Evolutionary conservation across 2,329 filamentous ascomycete species (phyloP).

Genomic region (Trichocomaceae sp.): DNA sequence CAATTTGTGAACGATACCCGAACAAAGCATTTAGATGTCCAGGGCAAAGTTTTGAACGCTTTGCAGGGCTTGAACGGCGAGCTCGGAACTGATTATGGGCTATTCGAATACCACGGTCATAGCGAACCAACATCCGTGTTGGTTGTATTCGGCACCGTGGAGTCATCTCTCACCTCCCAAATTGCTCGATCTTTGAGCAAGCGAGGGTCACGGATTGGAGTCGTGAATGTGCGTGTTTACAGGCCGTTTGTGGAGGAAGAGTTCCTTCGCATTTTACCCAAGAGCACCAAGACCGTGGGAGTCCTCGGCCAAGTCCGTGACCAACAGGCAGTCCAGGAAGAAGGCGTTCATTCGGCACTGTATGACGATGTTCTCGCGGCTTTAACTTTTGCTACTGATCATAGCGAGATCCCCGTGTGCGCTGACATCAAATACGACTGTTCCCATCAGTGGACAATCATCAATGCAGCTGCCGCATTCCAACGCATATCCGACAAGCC

Average conservation of each 20-base stretch:
- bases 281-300: slow-evolving; percentile 66
- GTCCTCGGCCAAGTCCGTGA: slow-evolving; percentile 85
- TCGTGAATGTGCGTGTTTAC: slow-evolving; percentile 88
- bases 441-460: slow-evolving; percentile 56
- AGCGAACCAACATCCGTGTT: slow-evolving; percentile 70
- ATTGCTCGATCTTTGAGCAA: slow-evolving; percentile 66
- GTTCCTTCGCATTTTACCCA: slow-evolving; percentile 75
- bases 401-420: slow-evolving; percentile 57
- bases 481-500: slow-evolving; percentile 40
- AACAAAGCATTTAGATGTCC: slow-evolving; percentile 63
- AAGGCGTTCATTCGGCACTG: slow-evolving; percentile 71
- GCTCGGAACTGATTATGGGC: slow-evolving; percentile 84
- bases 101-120: slow-evolving; percentile 93
- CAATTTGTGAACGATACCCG: slow-evolving; percentile 56
- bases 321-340: slow-evolving; percentile 65
- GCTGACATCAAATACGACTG: slow-evolving; percentile 87
- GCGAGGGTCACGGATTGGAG: slow-evolving; percentile 71
- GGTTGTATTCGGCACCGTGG: slow-evolving; percentile 86
- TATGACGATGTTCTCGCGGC: slow-evolving; percentile 88
- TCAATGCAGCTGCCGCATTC: slow-evolving; percentile 39
- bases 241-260: slow-evolving; percentile 92
- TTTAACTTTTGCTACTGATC: slow-evolving; percentile 68
- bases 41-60: slow-evolving; percentile 64
- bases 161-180: slow-evolving; percentile 79
- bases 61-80: slow-evolving; percentile 77